A percentile compares a stretch with the other conserved stretches of the same genome.
phyloP scores from a whole-genome alignment of 2,329 filamentous ascomycete species.

The Pyrenophora tritici-repentis region DNA sequence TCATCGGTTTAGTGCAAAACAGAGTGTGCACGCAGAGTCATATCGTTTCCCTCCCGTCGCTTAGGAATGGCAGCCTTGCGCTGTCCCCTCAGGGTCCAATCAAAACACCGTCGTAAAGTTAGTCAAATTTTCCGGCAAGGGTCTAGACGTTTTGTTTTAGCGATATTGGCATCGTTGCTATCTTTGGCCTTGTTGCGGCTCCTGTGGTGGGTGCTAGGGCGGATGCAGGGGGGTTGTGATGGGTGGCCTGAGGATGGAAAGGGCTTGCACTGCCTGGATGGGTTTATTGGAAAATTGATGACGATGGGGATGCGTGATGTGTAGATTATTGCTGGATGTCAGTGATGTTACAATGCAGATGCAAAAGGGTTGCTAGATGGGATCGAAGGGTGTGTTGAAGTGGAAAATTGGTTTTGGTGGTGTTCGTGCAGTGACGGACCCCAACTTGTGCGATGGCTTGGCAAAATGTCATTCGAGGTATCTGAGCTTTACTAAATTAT shows the following conservation, averaged over 20 bases:
- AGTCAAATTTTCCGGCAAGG: constrained; percentile 6
- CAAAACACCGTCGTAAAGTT: constrained; percentile 11
- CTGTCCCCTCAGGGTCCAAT: constrained; percentile 16
- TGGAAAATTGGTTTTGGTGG: constrained; percentile 9
- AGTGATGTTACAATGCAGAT: background rate
- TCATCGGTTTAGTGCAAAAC: constrained; percentile 24
- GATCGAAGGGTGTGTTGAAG: background rate
- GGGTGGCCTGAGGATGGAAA: constrained; percentile 20
- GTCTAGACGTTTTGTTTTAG: constrained; percentile 24
- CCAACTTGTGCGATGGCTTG: constrained; percentile 15
- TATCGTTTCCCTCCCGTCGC: constrained; percentile 26
- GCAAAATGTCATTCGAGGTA: constrained; percentile 8
- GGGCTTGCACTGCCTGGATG: constrained; percentile 15
- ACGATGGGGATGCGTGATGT: constrained; percentile 4
- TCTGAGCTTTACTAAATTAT: background rate
- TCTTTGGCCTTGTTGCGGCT: constrained; percentile 14
- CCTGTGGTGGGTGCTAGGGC: constrained; percentile 6
- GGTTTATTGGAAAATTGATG: constrained; percentile 14
- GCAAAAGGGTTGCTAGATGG: background rate
- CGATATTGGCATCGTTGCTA: no score
- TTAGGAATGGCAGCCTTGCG: constrained; percentile 24
- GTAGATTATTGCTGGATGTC: background rate
- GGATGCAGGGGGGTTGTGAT: constrained; percentile 10
- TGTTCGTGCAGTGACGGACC: constrained; percentile 4
- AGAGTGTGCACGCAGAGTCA: constrained; percentile 17